These are phyloP conservation scores for Nyctanthes arbortristis DNA, from an alignment of 257 asterid genomes.

Conservation along the genomic window DNA sequence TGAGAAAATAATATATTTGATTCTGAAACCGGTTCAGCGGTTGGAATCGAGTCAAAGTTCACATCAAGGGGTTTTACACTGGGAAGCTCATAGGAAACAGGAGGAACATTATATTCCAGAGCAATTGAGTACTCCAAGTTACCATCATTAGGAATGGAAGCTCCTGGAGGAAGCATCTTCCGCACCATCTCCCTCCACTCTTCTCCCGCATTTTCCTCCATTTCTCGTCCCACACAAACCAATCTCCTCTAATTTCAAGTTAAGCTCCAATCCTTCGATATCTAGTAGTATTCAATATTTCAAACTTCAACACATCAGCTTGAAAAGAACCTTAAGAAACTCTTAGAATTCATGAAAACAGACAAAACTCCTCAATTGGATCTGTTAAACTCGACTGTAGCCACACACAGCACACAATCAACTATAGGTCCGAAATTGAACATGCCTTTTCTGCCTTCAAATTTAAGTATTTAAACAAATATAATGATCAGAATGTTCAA, in stretches of 20 bases:
- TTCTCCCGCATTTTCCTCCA: conserved; percentile 51
- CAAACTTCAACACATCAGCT: conserved; percentile 23
- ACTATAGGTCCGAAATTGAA: not conserved
- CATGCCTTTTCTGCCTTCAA: conserved; percentile 22
- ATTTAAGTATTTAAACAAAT: conserved; percentile 16
- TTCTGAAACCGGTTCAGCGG: conserved; percentile 68
- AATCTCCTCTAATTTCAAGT: conserved; percentile 15
- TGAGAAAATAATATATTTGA: conserved; percentile 46
- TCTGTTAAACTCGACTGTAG: not conserved
- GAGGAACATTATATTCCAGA: conserved; percentile 79
- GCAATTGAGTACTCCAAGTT: conserved; percentile 86
- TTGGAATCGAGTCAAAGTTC: conserved; percentile 58
- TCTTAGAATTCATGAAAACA: too few relatives aligned
- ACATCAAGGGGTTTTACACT: conserved; percentile 64
- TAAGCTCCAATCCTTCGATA: conserved; percentile 17
- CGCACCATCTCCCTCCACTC: conserved; percentile 84
- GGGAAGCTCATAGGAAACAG: conserved; percentile 62
- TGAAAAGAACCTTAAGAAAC: conserved; percentile 16
- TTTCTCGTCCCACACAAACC: conserved; percentile 33
- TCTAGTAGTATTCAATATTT: conserved; percentile 10
- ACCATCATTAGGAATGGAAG: conserved; percentile 72
- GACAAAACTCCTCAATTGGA: not conserved
- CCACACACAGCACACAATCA: not conserved
- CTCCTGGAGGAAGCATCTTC: conserved; percentile 94
- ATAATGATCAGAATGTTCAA: conserved; percentile 29